phyloP scores from a whole-genome alignment of 2,329 filamentous ascomycete genomes.

The Canariomyces notabilis region DNA sequence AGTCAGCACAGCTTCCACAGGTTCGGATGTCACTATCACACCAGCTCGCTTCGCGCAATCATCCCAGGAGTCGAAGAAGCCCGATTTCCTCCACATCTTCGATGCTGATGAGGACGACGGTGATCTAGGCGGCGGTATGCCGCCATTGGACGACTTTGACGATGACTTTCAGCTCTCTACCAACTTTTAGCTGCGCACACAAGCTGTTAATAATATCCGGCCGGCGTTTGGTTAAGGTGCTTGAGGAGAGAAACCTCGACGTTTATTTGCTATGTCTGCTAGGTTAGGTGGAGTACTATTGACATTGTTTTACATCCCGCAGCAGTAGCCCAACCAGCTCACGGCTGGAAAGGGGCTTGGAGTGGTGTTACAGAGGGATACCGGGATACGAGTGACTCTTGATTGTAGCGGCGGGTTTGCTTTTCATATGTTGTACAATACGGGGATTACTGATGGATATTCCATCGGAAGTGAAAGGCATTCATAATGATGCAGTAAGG shows the following conservation, averaged over 20 bases:
- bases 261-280: no score
- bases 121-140: constrained; percentile 34
- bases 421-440: no score
- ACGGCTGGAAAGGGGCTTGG: no score
- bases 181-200: constrained; percentile 23
- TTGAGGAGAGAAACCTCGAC: neutral
- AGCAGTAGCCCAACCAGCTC: no score
- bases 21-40: constrained; percentile 43
- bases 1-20: constrained; percentile 34
- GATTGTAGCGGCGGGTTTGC: no score
- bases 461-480: no score
- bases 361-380: no score
- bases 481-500: no score
- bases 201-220: constrained; percentile 8
- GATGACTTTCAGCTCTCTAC: constrained; percentile 55
- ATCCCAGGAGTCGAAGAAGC: constrained; percentile 33
- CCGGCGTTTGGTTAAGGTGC: constrained; percentile 14
- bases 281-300: no score
- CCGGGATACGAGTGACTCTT: no score
- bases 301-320: constrained; percentile 3
- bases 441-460: no score
- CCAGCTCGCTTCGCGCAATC: constrained; percentile 39
- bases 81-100: constrained; percentile 56
- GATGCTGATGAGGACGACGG: constrained; percentile 44
- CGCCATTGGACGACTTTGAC: constrained; percentile 41